Percentiles rank a stretch among this genome's conserved stretches.
Conservation (phyloP, 306 rosid species). For the Astragalus glycyphyllos region DNA sequence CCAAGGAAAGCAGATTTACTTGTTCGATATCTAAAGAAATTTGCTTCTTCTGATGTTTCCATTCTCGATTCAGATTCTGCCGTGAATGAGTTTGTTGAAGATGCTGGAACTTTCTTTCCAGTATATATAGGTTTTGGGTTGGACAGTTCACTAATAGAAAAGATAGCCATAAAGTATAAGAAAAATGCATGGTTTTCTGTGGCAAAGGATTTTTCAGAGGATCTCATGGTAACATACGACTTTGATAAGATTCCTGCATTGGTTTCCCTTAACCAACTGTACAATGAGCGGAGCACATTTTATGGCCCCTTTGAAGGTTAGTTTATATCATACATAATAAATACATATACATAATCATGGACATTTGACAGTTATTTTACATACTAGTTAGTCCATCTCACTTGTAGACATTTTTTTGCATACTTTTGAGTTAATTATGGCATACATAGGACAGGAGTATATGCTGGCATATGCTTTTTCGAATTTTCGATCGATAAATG, state of each 20-base stretch:
- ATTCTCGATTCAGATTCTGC: conserved; percentile 87
- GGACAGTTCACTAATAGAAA: conserved; percentile 61
- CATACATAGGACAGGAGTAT: too few species aligned
- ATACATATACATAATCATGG: neutral
- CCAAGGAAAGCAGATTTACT: conserved; percentile 91
- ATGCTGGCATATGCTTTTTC: conserved; percentile 31
- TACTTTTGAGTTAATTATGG: conserved; percentile 11
- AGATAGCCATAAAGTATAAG: conserved; percentile 71
- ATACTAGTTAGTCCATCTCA: neutral
- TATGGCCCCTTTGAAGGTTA: conserved; percentile 98
- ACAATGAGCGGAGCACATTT: conserved; percentile 73
- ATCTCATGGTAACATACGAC: conserved; percentile 74
- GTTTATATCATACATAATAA: conserved; percentile 38
- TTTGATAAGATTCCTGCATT: conserved; percentile 93
- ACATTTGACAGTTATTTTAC: conserved; percentile 25
- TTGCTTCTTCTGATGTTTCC: conserved; percentile 86
- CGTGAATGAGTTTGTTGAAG: conserved; percentile 65
- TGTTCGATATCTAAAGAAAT: conserved; percentile 83
- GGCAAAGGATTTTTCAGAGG: conserved; percentile 91
- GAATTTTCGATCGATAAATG: conserved; percentile 33
- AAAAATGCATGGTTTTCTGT: conserved; percentile 96
- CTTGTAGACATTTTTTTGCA: conserved; percentile 10
- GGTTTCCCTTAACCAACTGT: conserved; percentile 74
- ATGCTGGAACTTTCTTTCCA: conserved; percentile 78
- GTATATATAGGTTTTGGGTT: conserved; percentile 87